Percentiles rank a stretch among this genome's conserved stretches.
phyloP scores from a whole-genome alignment of 352 stramenopile species.

The Phytophthora meadii region DNA sequence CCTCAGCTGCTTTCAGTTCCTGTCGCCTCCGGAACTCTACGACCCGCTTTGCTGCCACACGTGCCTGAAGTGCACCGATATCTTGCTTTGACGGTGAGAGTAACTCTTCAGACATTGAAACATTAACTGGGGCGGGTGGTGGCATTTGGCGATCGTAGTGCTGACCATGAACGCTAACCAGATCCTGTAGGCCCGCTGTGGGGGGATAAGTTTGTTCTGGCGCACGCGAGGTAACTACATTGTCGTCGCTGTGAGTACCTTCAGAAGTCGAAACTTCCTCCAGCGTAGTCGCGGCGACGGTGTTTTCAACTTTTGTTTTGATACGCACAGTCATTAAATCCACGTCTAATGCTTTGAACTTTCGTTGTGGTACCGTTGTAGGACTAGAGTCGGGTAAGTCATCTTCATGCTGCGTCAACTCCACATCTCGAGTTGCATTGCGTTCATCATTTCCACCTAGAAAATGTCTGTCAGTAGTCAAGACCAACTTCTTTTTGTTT shows the following conservation, averaged over 20 bases:
- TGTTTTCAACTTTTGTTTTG: constrained; percentile 6
- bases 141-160: constrained; percentile 10
- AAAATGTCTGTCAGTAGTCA: constrained; percentile 1
- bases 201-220: background rate
- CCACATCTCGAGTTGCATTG: constrained; percentile 14
- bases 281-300: background rate
- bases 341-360: background rate
- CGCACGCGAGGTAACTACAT: background rate
- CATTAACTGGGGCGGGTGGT: constrained; percentile 9
- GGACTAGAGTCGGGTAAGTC: background rate
- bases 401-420: constrained; percentile 10
- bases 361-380: background rate
- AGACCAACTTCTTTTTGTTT: constrained; percentile 12
- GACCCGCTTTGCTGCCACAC: constrained; percentile 27
- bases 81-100: constrained; percentile 3
- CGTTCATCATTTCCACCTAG: constrained; percentile 11
- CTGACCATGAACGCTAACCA: constrained; percentile 23
- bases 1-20: constrained; percentile 12
- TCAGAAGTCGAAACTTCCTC: constrained; percentile 12
- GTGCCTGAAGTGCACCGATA: constrained; percentile 25
- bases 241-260: constrained; percentile 7
- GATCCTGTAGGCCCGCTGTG: background rate
- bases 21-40: constrained; percentile 16
- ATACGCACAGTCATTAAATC: background rate
- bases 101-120: too few relatives aligned